These are phyloP conservation scores for Hypoxylon crocopeplum DNA, from an alignment of 495 filamentous ascomycete species.

Conservation along the genomic window DNA sequence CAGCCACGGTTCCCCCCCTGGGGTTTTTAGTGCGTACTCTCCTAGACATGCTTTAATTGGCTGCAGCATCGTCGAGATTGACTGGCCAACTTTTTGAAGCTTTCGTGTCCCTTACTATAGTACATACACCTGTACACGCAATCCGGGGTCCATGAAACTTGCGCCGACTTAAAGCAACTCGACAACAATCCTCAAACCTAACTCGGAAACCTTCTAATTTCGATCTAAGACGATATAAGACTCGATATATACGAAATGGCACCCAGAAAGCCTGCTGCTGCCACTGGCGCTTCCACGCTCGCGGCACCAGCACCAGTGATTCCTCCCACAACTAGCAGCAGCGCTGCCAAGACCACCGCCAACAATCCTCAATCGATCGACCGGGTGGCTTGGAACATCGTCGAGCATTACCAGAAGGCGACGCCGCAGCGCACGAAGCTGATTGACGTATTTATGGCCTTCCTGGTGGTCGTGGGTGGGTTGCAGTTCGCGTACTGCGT, in stretches of 20 bases:
- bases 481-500: constrained; percentile 95
- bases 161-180: neutral
- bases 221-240: neutral
- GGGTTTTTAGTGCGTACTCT: neutral
- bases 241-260: constrained; percentile 27
- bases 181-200: neutral
- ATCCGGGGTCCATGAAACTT: constrained; percentile 19
- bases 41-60: constrained; percentile 30
- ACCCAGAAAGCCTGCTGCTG: constrained; percentile 37
- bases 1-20: constrained; percentile 34
- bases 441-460: constrained; percentile 90
- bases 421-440: constrained; percentile 93
- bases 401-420: constrained; percentile 74
- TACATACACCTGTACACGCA: too few relatives aligned
- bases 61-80: neutral
- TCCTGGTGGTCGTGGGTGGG: constrained; percentile 82
- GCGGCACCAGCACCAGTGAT: constrained; percentile 1
- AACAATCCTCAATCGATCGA: constrained; percentile 42
- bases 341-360: constrained; percentile 16
- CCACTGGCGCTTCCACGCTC: neutral
- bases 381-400: constrained; percentile 62
- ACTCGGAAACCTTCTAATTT: neutral
- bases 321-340: constrained; percentile 13
- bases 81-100: constrained; percentile 31
- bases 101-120: constrained; percentile 49